Evolutionary conservation across 352 stramenopile species (phyloP), one percentile per base, ranked within the genome.

Genomic region (Globisporangium mamillatum): DNA sequence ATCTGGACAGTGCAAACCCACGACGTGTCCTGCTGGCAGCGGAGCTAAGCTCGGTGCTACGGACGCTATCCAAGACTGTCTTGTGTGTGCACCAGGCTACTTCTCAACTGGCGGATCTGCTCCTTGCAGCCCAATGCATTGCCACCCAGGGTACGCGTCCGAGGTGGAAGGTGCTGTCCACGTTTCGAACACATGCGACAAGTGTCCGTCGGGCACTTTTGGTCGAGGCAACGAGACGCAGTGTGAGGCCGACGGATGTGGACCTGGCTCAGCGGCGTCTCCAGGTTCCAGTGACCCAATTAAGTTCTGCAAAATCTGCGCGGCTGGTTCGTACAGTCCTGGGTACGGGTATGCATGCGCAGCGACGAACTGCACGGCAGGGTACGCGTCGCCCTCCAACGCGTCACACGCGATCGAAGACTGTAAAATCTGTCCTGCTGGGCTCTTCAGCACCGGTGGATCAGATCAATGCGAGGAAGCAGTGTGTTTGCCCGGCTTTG

Each of bases 41-140:
- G 72, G 73, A n/a, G 74, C 76, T 0, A 70, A 68, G 3, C 72
- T 66, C 4, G 74, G 70, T 18, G 78, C 75, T 2, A 72, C 60
- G 3, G 68, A 77, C 2, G 22, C 76, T 0, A 24, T n/a, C 41
- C 54, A 44, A 3, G 63, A 73, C 56, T 86, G 78, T 36, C 32
- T 76, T 14, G 59, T 76, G 48, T 86, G 76, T 52, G 63, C 59
- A 2, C 8, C 68, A 2, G 78, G 78, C 48, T 75, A 65, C 18
- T 83, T 73, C 66, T 83, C 76, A 18, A 68, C 70, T 6, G 78
- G 78, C 16, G 78, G 74, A 18, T 69, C 62, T 8, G 68, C 70
- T 0, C 70, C 73, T 2, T 86, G 78, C 46, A 60, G 70, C 16
- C 64, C 73, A 1, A 78, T 80, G 76, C 55, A 65, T 0, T 82